Evolutionary conservation across 2,329 filamentous ascomycete genomes (phyloP), one percentile per base, ranked within the genome.

Genomic region (Colletotrichum lindemuthianum): DNA sequence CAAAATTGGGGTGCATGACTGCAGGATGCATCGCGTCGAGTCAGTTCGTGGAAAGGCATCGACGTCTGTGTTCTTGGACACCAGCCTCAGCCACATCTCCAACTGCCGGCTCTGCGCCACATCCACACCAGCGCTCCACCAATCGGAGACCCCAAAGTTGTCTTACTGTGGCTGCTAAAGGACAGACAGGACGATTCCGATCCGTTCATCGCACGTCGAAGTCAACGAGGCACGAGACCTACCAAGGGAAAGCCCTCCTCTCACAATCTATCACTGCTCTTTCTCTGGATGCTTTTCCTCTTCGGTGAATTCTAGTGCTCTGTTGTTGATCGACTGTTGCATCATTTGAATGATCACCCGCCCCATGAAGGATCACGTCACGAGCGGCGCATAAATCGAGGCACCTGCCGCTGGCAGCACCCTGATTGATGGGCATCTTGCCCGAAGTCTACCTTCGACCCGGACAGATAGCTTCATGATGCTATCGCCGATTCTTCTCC

Each of bases 401-500:
- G 61, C 61, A 65, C 52, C 61, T 65, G 61, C 61, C 61, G 36
- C 32, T 52, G 61, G 61, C 61, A 65, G 61, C 51, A 58, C 45
- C 40, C 58, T 56, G 51, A 40, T 51, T 52, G 57, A 69, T 74
- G 77, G 60, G 48, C 60, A 60, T 47, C 36, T 15, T 49, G 58
- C 53, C 50, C 32, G 37, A 47, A 51, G 34, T 51, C 44, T 47
- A 43, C 24, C 24, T 24, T 24, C 24, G 49, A 40, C 45, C 33
- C 32, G 39, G 41, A 57, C 51, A 61, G 58, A 65, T 61, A 65
- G 48, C 57, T 51, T 47, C 61, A 44, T 34, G 55, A 68, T 74
- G 77, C 53, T 55, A 53, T 68, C 57, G 51, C 47, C 32, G 65
- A 55, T 73, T 36, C 58, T 58, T 32, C 41, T 76, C 6, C 69